Evolutionary conservation across 2,329 filamentous ascomycete genomes (phyloP), one percentile per base, ranked within the genome.

Genomic region (Calonectria crousiana): DNA sequence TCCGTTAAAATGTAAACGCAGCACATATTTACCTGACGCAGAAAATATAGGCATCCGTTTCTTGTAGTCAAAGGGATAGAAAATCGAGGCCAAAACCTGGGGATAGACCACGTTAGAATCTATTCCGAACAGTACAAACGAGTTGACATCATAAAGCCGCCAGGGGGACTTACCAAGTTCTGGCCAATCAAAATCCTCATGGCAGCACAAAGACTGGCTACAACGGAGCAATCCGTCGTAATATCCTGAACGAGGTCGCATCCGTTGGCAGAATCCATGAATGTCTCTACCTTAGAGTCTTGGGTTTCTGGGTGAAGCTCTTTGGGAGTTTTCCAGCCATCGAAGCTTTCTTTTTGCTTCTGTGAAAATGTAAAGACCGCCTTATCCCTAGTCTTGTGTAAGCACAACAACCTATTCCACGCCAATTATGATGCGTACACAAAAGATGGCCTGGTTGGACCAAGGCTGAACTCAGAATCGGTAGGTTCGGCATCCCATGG

Each of bases 1-100:
- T 20, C 97, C 97, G 81, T 99, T 99, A 86, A 99, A 98, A 82
- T 98, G 94, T 81, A 99, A 91, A n/a, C 94, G 93, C 69, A 98
- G 92, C 16, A 98, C 88, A 80, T 99, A 99, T 85, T 96, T 98
- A 23, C 97, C 96, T 74, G 93, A 97, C 6, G 89, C 85, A 1
- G 96, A 98, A 3, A 93, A 83, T 26, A 85, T 85, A 0, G 95
- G 94, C 8, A 86, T 86, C 14, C 87, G 86, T 11, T 87, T 87
- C 4, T 87, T 82, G 49, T 89, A 84, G 78, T 97, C 91, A 80
- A 92, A 95, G 0, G 97, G 97, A 81, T 94, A 94, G 75, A 98
- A 89, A 36, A 95, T 90, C 6, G 92, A 91, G 1, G 92, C 89
- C 26, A 97, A 89, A 41, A 96, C 89, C 92, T 95, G 69, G 18